Evolutionary conservation across 306 rosid species (phyloP).

Genomic region (Ammopiptanthus mongolicus): DNA sequence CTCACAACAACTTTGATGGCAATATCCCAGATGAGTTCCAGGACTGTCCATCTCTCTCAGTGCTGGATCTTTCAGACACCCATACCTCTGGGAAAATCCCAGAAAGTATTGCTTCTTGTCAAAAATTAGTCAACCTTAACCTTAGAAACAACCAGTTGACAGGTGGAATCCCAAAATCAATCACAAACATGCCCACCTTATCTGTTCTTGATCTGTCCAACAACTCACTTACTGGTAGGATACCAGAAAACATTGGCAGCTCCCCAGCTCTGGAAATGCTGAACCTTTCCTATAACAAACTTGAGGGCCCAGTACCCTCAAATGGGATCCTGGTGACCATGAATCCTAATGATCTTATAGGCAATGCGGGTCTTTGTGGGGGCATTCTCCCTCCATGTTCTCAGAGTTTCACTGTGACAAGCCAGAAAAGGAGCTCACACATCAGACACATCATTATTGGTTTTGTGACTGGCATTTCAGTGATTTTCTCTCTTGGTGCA

Average conservation of each 20-base stretch:
- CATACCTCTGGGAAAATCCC: slow-evolving; percentile 63
- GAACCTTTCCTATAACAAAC: slow-evolving; percentile 78
- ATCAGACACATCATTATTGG: slow-evolving; percentile 44
- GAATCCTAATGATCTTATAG: slow-evolving; percentile 60
- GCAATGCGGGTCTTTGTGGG: slow-evolving; percentile 81
- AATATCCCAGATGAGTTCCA: slow-evolving; percentile 64
- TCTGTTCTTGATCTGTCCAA: slow-evolving; percentile 77
- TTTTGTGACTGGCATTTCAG: slow-evolving; percentile 48
- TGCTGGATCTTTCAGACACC: slow-evolving; percentile 68
- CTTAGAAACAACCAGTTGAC: slow-evolving; percentile 60
- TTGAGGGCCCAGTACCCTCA: slow-evolving; percentile 78
- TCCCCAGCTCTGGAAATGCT: slow-evolving; percentile 77
- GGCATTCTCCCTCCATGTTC: slow-evolving; percentile 76
- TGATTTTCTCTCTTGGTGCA: slow-evolving; percentile 43
- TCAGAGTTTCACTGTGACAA: slow-evolving; percentile 23
- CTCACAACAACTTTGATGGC: slow-evolving; percentile 61
- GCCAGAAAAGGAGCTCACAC: slow-evolving; percentile 29
- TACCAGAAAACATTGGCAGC: slow-evolving; percentile 69
- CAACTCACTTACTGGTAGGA: slow-evolving; percentile 57
- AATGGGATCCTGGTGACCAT: slow-evolving; percentile 58
- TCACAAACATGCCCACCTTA: slow-evolving; percentile 68
- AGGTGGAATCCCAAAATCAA: slow-evolving; percentile 60
- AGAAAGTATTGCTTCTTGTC: slow-evolving; percentile 69
- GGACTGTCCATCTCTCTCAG: slow-evolving; percentile 68
- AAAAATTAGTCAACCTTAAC: slow-evolving; percentile 65